Evolutionary conservation across 2,329 filamentous ascomycete species (phyloP).

Genomic region (Penicillium italicum): DNA sequence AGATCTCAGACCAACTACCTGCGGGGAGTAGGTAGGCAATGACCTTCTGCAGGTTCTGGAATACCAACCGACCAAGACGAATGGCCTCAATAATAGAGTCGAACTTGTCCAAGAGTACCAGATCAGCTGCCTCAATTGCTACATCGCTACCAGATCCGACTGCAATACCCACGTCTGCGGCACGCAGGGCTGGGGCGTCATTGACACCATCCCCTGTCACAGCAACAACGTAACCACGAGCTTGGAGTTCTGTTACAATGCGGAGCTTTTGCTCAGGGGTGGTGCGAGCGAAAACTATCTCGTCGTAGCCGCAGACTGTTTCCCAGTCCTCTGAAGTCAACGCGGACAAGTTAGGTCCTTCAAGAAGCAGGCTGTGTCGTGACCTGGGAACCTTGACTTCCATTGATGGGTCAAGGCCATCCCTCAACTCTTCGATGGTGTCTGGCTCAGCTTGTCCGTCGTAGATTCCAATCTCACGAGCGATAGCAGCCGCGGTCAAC

Average conservation of each 20-base stretch:
- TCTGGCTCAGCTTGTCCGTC: slow-evolving; percentile 51
- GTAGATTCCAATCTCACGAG: slow-evolving; percentile 41
- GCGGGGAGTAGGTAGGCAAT: slow-evolving; percentile 49
- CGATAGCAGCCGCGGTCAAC: slow-evolving; percentile 41
- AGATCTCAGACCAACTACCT: slow-evolving; percentile 56
- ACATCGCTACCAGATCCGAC: slow-evolving; percentile 41
- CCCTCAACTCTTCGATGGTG: slow-evolving; percentile 52
- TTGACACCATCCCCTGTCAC: slow-evolving; percentile 41
- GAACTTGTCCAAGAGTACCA: slow-evolving; percentile 37
- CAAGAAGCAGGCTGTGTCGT: slow-evolving; percentile 58
- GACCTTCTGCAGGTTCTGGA: slow-evolving; percentile 38
- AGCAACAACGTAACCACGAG: slow-evolving; percentile 40
- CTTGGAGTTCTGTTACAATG: slow-evolving; percentile 42
- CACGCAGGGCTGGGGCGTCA: slow-evolving; percentile 34
- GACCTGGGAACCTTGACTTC: slow-evolving; percentile 22
- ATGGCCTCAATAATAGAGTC: slow-evolving; percentile 36
- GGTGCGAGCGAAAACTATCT: slow-evolving; percentile 47
- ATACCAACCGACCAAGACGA: slow-evolving; percentile 33
- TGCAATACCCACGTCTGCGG: slow-evolving; percentile 35
- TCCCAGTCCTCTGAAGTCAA: slow-evolving; percentile 68
- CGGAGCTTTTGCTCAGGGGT: slow-evolving; percentile 44
- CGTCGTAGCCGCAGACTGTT: slow-evolving; percentile 54
- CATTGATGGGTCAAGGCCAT: slow-evolving; percentile 19
- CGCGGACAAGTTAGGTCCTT: slow-evolving; percentile 62
- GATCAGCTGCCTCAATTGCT: slow-evolving; percentile 40